Base-by-base conservation (phyloP, 345 rosid species). In the Boechera stricta region DNA sequence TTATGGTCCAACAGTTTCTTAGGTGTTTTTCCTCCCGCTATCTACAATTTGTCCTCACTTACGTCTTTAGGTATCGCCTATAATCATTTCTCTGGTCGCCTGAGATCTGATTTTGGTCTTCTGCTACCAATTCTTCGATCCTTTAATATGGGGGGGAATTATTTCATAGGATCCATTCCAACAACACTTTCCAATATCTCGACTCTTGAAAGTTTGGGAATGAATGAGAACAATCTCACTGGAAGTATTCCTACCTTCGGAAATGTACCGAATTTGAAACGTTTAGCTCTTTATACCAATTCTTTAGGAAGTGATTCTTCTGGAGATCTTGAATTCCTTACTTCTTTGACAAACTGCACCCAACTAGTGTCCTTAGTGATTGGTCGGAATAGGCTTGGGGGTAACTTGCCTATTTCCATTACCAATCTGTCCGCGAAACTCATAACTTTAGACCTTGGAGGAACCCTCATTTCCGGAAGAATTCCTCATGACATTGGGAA, bases 31-130 rank as follows among this genome's bases (percentile, higher is more conserved):
- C 76, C 76, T 18, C 61, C 5, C 0, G 6, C 9, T 0, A 1
- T 72, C 6, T 62, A 62, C 62, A 73, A 73, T 29, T 0, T 73
- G 0, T 73, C 77, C 42, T 51, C 42, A 26, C 77, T 73, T 35
- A 1, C 1, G 21, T 18, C 0, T 18, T 18, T 18, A 26, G 28
- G 1, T 26, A 26, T 26, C 28, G 28, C 2, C 2, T 26, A 26
- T 26, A 26, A 26, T 26, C 28, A 2, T 26, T 26, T 26, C 28
- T 26, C 42, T 0, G 70, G 77, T 29, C 3, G 18, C 7, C 0
- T 73, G 1, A 62, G 61, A 13, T 6, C 7, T 61, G 62, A 62
- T 26, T 62, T 73, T 36, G 77, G 77, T 26, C 5, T 1, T 61
- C 0, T 51, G 0, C 39, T 72, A 28, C 76, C 76, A 48, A 72